phyloP scores from a whole-genome alignment of 371 early-diverging fungal genomes.

The Parasitella parasitica region DNA sequence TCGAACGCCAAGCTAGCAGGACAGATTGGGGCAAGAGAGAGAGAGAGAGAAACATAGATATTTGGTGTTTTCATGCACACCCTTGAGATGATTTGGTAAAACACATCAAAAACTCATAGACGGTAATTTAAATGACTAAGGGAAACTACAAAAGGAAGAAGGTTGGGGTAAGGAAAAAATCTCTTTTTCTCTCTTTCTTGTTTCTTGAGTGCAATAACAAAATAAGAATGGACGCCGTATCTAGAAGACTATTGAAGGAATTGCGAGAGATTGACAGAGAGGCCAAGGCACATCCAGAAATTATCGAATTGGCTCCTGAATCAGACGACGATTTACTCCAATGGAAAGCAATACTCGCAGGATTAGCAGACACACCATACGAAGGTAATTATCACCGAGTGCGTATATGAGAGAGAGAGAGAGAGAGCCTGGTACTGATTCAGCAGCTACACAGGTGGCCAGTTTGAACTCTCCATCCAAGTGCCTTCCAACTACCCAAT shows the following conservation, averaged over 20 bases:
- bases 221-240: slow-evolving; percentile 48
- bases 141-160: background rate
- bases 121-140: slow-evolving; percentile 1
- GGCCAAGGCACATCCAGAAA: slow-evolving; percentile 52
- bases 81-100: background rate
- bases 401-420: background rate
- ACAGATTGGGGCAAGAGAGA: too few relatives aligned
- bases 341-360: slow-evolving; percentile 88
- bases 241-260: slow-evolving; percentile 65
- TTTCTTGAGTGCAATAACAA: too few relatives aligned
- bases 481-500: slow-evolving; percentile 72
- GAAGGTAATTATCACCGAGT: slow-evolving; percentile 45
- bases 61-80: background rate
- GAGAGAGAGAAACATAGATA: background rate
- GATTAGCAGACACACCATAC: slow-evolving; percentile 85
- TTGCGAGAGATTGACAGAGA: slow-evolving; percentile 60
- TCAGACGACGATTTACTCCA: slow-evolving; percentile 78
- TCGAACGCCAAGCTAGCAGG: too few relatives aligned
- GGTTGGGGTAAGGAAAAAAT: background rate
- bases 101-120: background rate
- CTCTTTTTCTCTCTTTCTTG: background rate
- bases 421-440: background rate
- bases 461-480: slow-evolving; percentile 57
- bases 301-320: slow-evolving; percentile 59
- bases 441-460: slow-evolving; percentile 50